phyloP scores from a whole-genome alignment of 2,329 filamentous ascomycete species.

The Pestalotiopsis sp. region DNA sequence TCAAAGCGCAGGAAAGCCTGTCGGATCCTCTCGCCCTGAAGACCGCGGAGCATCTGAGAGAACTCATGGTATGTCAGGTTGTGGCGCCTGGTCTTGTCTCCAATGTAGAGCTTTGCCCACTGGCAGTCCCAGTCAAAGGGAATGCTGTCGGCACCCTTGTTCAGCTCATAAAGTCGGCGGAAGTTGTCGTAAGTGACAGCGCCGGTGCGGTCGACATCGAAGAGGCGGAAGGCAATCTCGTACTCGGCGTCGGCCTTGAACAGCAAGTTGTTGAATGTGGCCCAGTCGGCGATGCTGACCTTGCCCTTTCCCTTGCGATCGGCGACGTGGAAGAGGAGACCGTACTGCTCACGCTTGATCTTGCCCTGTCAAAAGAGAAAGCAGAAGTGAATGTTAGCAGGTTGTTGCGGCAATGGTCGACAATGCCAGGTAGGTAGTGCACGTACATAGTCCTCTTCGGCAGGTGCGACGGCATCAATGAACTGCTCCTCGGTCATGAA shows the following conservation, averaged over 20 bases:
- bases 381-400: conserved; percentile 10
- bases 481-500: conserved; percentile 87
- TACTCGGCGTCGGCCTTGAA: conserved; percentile 96
- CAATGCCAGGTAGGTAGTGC: conserved; percentile 8
- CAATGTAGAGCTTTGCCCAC: conserved; percentile 94
- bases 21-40: conserved; percentile 93
- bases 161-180: conserved; percentile 79
- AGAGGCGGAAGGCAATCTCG: conserved; percentile 96
- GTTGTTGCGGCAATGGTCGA: not conserved
- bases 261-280: conserved; percentile 89
- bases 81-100: conserved; percentile 82
- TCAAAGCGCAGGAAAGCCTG: conserved; percentile 94
- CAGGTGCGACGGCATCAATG: conserved; percentile 84
- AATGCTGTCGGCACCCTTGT: conserved; percentile 82
- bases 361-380: conserved; percentile 72
- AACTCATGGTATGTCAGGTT: conserved; percentile 95
- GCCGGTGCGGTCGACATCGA: conserved; percentile 83
- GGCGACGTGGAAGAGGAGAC: conserved; percentile 87
- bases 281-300: conserved; percentile 83
- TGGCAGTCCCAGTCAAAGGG: conserved; percentile 97
- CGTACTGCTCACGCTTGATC: conserved; percentile 94
- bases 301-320: conserved; percentile 74
- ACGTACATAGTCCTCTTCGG: conserved; percentile 87
- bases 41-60: conserved; percentile 92
- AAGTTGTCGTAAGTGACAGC: conserved; percentile 89